These are phyloP conservation scores for Lichina pygmaea DNA, from an alignment of 495 filamentous ascomycete species.

Conservation along the genomic window DNA sequence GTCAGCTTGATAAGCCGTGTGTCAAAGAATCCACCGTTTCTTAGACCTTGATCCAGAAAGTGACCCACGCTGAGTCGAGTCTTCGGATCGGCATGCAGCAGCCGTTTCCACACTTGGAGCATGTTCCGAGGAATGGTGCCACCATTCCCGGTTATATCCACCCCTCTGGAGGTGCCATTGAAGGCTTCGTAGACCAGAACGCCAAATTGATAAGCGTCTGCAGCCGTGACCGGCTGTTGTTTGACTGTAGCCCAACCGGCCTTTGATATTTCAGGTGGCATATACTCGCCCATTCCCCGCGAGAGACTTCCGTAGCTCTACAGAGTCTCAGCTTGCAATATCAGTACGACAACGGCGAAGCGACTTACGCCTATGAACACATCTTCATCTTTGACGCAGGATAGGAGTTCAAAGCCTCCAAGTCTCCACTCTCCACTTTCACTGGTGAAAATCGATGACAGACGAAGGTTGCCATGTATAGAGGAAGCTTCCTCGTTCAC, in stretches of 20 bases:
- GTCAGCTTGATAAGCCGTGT: conserved; percentile 74
- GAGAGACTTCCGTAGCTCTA: conserved; percentile 68
- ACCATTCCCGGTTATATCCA: conserved; percentile 55
- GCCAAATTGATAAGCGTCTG: conserved; percentile 71
- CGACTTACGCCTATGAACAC: conserved; percentile 64
- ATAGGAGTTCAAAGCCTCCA: conserved; percentile 76
- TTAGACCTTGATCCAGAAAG: conserved; percentile 72
- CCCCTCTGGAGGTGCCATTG: conserved; percentile 45
- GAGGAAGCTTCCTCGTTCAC: conserved; percentile 83
- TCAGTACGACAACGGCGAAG: not conserved
- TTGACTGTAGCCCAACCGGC: conserved; percentile 74
- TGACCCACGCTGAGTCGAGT: conserved; percentile 55
- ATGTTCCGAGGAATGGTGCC: conserved; percentile 71
- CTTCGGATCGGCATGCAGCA: conserved; percentile 74
- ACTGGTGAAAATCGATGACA: conserved; percentile 66
- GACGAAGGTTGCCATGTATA: conserved; percentile 62
- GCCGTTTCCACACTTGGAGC: conserved; percentile 67
- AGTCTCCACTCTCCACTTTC: conserved; percentile 97
- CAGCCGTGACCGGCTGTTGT: conserved; percentile 49
- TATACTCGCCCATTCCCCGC: conserved; percentile 56
- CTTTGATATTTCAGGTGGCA: conserved; percentile 64
- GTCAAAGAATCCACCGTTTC: conserved; percentile 68
- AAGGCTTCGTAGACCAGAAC: conserved; percentile 73
- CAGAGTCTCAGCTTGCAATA: conserved; percentile 3
- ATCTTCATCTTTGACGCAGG: conserved; percentile 86